Evolutionary conservation across 495 filamentous ascomycete species (phyloP).

Genomic region (Trypethelium eluteriae): DNA sequence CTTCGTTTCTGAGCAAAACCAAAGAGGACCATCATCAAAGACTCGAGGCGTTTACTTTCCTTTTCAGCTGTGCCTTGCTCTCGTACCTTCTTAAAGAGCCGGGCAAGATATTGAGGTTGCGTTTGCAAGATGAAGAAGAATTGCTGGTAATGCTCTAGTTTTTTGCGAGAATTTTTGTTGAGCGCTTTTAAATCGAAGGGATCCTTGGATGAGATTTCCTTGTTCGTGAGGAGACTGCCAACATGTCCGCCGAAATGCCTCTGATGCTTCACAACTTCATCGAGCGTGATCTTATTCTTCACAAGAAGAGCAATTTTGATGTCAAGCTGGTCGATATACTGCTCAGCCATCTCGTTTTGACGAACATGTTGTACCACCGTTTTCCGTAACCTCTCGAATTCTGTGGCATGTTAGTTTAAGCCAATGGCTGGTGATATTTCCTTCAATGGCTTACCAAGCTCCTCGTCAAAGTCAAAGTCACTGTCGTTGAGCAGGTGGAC

Average conservation of each 20-base stretch:
- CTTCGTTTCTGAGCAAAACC: slow-evolving; percentile 93
- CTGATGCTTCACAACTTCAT: slow-evolving; percentile 96
- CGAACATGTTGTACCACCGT: slow-evolving; percentile 93
- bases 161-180: slow-evolving; percentile 90
- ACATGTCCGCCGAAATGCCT: slow-evolving; percentile 91
- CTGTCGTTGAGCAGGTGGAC: slow-evolving; percentile 97
- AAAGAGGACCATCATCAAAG: slow-evolving; percentile 92
- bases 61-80: slow-evolving; percentile 83
- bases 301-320: slow-evolving; percentile 98
- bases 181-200: slow-evolving; percentile 94
- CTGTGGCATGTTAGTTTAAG: slow-evolving; percentile 32
- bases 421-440: not conserved
- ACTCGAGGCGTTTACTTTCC: slow-evolving; percentile 84
- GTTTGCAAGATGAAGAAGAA: slow-evolving; percentile 97
- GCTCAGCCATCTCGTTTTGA: slow-evolving; percentile 92
- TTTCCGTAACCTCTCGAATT: slow-evolving; percentile 87
- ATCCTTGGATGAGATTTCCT: slow-evolving; percentile 76
- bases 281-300: slow-evolving; percentile 98
- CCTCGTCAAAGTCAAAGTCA: slow-evolving; percentile 97
- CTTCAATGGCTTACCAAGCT: slow-evolving; percentile 47
- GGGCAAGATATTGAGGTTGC: slow-evolving; percentile 85
- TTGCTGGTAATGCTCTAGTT: slow-evolving; percentile 93
- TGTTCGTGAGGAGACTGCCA: slow-evolving; percentile 77
- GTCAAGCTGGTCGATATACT: slow-evolving; percentile 95
- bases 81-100: slow-evolving; percentile 74